phyloP scores from a whole-genome alignment of 2,329 filamentous ascomycete species.

The Apiospora koreana region DNA sequence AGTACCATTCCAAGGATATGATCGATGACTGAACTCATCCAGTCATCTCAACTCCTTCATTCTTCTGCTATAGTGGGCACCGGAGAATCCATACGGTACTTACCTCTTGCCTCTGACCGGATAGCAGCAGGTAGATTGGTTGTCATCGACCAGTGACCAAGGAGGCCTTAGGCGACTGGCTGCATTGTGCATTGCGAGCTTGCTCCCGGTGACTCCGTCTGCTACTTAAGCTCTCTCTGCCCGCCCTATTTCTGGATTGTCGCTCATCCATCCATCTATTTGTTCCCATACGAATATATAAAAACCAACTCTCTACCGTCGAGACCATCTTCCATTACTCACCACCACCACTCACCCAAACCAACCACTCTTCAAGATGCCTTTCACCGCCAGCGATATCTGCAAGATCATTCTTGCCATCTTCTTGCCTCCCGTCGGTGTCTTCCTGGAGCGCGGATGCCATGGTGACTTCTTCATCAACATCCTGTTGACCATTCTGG shows the following conservation, averaged over 20 bases:
- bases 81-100: background rate
- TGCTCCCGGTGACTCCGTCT: background rate
- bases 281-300: background rate
- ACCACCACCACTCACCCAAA: background rate
- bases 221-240: slow-evolving; percentile 6
- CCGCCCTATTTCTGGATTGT: background rate
- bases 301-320: background rate
- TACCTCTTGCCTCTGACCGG: background rate
- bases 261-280: background rate
- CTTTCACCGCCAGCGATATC: slow-evolving; percentile 45
- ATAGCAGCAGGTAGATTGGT: background rate
- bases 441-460: slow-evolving; percentile 81
- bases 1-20: background rate
- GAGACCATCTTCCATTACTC: background rate
- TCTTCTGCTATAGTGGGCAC: background rate
- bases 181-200: background rate
- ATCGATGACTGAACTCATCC: background rate
- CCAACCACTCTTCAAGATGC: slow-evolving; percentile 25
- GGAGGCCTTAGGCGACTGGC: background rate
- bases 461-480: slow-evolving; percentile 78
- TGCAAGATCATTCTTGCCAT: slow-evolving; percentile 75
- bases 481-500: slow-evolving; percentile 72
- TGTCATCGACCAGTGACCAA: background rate
- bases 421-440: slow-evolving; percentile 75
- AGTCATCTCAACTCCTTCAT: background rate